Conservation (phyloP, 148 eudicot genomes). For the Chenopodium album region DNA sequence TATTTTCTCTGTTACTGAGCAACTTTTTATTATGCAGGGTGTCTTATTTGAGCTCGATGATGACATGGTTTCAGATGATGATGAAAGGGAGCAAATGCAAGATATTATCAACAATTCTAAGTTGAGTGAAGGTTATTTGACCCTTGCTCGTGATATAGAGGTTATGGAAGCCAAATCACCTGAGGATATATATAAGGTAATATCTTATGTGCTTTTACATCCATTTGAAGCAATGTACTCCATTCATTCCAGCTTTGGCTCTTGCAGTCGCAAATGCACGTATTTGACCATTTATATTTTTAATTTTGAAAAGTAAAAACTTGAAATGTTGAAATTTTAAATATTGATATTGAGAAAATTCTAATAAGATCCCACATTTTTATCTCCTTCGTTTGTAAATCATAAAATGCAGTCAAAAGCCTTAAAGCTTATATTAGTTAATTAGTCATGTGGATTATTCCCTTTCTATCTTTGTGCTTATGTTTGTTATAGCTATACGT, state of each 20-base stretch:
- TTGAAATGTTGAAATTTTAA: too few relatives aligned
- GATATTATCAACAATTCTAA: constrained; percentile 73
- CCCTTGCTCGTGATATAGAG: constrained; percentile 98
- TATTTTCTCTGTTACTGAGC: neutral
- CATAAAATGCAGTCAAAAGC: too few relatives aligned
- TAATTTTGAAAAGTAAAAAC: too few relatives aligned
- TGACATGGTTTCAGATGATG: constrained; percentile 58
- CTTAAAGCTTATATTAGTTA: too few relatives aligned
- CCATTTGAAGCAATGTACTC: too few relatives aligned
- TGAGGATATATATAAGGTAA: constrained; percentile 93
- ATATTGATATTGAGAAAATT: too few relatives aligned
- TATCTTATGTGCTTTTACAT: neutral
- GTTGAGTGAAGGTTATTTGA: constrained; percentile 88
- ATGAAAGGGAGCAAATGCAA: constrained; percentile 73
- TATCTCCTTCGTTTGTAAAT: too few relatives aligned
- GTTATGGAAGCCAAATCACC: constrained; percentile 99
- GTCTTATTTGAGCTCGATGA: constrained; percentile 79
- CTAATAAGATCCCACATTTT: too few relatives aligned
- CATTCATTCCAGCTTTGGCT: too few relatives aligned
- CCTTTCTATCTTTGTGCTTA: neutral
- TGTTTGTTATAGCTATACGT: neutral
- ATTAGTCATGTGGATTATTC: neutral
- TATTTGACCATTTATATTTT: too few relatives aligned
- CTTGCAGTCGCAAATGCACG: too few relatives aligned
- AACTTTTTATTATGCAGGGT: constrained; percentile 45